Evolutionary conservation across 768 basidiomycete species (phyloP), one percentile per base, ranked within the genome.

Genomic region (Lentinula boryana): DNA sequence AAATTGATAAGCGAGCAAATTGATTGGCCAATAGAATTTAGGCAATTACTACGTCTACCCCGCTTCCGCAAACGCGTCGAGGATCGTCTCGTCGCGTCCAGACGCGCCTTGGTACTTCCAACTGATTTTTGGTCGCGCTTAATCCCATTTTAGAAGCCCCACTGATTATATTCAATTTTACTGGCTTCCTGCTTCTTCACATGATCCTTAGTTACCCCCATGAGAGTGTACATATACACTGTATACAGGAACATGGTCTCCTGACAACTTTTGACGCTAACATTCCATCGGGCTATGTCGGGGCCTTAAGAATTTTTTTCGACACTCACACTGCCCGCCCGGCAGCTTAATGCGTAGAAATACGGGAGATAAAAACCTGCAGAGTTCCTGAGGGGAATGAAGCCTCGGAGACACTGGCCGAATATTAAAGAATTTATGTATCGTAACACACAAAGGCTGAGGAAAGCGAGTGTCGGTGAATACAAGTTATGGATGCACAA

Each of bases 1-100:
- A 53, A 38, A 53, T 56, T 48, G 46, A 48, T 48, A 48, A 48
- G 46, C 46, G 21, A 12, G 46, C n/a, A 18, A 48, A 48, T 44
- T 56, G 61, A 62, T 57, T 27, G 46, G 6, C 61, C 61, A 62
- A 62, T 62, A 16, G 36, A 12, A 38, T 23, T 49, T 16, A 0
- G 13, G 12, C 9, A 13, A 56, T 56, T 43, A 21, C 9, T 56
- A 48, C 46, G 8, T 23, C 23, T n/a, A 5, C 40, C n/a, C 32
- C n/a, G 12, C 36, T 27, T 15, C 10, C 23, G 18, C 40, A 27
- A 38, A 41, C 55, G 55, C 55, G 55, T 56, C 55, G 23, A 40
- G 40, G 16, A 56, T 54, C 53, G 53, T 40, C 53, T 16, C 38
- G 55, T 56, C 55, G 55, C 40, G 55, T 56, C 55, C 33, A 54